phyloP scores from a whole-genome alignment of 2,329 filamentous ascomycete species.

The Beauveria pseudobassiana region DNA sequence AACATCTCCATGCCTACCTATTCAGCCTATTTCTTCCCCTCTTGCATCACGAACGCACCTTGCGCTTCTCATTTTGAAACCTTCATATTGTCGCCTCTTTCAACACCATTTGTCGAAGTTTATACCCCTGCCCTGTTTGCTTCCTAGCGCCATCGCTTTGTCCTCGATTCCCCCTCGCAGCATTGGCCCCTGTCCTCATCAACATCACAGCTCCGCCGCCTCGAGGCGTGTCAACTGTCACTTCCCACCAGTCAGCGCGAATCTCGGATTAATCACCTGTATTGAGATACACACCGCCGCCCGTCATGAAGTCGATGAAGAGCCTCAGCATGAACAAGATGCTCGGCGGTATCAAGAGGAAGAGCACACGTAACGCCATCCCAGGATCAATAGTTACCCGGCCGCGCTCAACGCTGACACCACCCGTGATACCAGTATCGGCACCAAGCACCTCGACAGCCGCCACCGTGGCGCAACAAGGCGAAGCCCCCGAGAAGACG shows the following conservation, averaged over 20 bases:
- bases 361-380: slow-evolving; percentile 25
- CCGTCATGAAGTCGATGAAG: slow-evolving; percentile 40
- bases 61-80: too few species aligned
- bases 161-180: background rate
- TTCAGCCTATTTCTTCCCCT: background rate
- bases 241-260: background rate
- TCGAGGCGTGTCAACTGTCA: background rate
- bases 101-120: background rate
- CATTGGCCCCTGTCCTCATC: background rate
- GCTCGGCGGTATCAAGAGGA: slow-evolving; percentile 47
- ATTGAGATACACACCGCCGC: background rate
- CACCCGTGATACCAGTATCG: background rate
- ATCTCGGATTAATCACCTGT: background rate
- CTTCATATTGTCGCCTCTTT: background rate
- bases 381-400: background rate
- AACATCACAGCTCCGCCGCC: background rate
- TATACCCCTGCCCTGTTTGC: background rate
- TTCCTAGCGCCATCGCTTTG: background rate
- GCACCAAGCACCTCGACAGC: background rate
- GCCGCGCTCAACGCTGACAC: slow-evolving; percentile 6
- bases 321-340: slow-evolving; percentile 49
- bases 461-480: slow-evolving; percentile 13
- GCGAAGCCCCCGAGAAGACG: slow-evolving; percentile 60
- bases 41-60: background rate
- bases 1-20: background rate